phyloP scores from a whole-genome alignment of 208 protist genomes.

The Trichomonas gallinae region DNA sequence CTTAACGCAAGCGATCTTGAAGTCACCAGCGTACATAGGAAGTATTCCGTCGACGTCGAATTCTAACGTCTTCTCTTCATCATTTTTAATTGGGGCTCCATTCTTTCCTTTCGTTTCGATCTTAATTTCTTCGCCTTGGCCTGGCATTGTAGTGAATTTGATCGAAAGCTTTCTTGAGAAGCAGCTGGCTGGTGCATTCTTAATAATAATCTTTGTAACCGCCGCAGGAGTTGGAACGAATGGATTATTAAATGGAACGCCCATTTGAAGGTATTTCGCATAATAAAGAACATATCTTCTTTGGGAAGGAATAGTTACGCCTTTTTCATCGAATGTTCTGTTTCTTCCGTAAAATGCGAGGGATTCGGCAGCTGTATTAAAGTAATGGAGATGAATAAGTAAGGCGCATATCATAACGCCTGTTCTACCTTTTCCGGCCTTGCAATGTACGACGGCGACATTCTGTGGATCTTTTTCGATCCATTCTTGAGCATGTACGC shows the following conservation, averaged over 20 bases:
- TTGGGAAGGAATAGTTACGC: slow-evolving; percentile 66
- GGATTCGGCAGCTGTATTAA: not conserved
- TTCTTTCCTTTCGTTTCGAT: not conserved
- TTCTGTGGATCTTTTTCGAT: slow-evolving; percentile 33
- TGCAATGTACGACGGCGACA: slow-evolving; percentile 78
- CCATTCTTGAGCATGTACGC: not conserved
- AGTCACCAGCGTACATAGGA: not conserved
- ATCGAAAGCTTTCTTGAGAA: not conserved
- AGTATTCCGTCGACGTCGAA: not conserved
- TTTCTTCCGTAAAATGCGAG: slow-evolving; percentile 51
- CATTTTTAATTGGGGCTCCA: not conserved
- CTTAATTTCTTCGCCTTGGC: not conserved
- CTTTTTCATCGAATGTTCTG: slow-evolving; percentile 59
- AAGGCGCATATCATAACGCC: slow-evolving; percentile 68
- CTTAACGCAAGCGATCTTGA: not conserved
- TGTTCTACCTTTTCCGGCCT: slow-evolving; percentile 86
- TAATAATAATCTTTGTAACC: not conserved
- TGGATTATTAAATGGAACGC: not conserved
- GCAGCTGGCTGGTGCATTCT: not conserved
- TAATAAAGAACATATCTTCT: slow-evolving; percentile 35
- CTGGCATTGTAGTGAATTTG: not conserved
- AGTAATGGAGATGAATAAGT: not conserved
- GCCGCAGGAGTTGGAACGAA: not conserved
- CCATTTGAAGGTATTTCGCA: not conserved
- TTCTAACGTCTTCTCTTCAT: not conserved